Evolutionary conservation across 2,329 filamentous ascomycete genomes (phyloP).

Genomic region (Microcyclosporella mali): DNA sequence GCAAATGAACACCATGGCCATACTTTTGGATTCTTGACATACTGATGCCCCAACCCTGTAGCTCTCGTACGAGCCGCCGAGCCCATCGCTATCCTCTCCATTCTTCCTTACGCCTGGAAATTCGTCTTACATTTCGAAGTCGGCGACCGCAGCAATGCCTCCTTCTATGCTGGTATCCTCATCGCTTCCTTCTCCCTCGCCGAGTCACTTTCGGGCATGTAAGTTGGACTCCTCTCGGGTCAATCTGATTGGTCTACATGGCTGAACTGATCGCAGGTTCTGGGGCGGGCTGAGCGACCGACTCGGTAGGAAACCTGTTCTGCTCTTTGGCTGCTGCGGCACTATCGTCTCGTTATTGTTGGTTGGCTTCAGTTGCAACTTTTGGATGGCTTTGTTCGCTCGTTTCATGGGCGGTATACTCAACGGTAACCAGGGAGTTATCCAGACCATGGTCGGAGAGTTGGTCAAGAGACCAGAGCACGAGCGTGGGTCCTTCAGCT

Average conservation of each 20-base stretch:
- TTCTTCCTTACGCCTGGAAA: slow-evolving; percentile 86
- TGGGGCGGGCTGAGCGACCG: slow-evolving; percentile 81
- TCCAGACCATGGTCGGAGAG: slow-evolving; percentile 86
- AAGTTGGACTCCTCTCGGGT: slow-evolving; percentile 11
- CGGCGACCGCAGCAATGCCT: slow-evolving; percentile 67
- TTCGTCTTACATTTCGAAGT: slow-evolving; percentile 71
- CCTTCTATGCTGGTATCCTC: slow-evolving; percentile 79
- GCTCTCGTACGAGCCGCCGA: slow-evolving; percentile 89
- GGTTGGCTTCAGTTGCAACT: slow-evolving; percentile 75
- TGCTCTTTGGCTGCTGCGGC: slow-evolving; percentile 73
- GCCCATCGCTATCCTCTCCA: slow-evolving; percentile 85
- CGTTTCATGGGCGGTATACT: slow-evolving; percentile 72
- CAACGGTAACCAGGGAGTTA: slow-evolving; percentile 76
- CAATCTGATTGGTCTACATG: not conserved
- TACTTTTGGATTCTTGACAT: not conserved
- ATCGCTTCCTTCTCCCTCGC: slow-evolving; percentile 80
- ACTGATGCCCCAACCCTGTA: slow-evolving; percentile 33
- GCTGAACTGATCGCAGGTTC: slow-evolving; percentile 37
- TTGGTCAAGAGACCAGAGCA: slow-evolving; percentile 76
- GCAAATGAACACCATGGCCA: slow-evolving; percentile 22
- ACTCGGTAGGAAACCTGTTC: slow-evolving; percentile 76
- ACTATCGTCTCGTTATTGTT: slow-evolving; percentile 78
- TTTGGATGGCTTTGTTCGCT: slow-evolving; percentile 74
- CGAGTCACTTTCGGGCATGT: slow-evolving; percentile 75
- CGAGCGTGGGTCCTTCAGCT: slow-evolving; percentile 60